A percentile compares a stretch with the other conserved stretches of the same genome.
phyloP scores from a whole-genome alignment of 1,284 basidiomycete genomes.

The Mycosarcoma maydis region DNA sequence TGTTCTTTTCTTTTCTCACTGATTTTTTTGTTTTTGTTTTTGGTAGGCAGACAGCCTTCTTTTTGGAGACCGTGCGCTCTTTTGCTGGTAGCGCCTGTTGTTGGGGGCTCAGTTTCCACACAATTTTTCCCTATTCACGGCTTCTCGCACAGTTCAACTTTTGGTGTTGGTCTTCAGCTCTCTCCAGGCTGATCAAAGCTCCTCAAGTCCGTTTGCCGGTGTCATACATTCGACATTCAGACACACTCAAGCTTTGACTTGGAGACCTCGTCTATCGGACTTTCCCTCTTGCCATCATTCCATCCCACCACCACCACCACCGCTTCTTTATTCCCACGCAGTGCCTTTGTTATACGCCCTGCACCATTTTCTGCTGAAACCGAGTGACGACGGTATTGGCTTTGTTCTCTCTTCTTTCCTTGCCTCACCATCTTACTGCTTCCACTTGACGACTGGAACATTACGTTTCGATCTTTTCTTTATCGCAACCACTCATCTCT shows the following conservation, averaged over 20 bases:
- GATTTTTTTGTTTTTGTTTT: too few relatives aligned
- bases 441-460: conserved; percentile 36
- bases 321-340: not conserved
- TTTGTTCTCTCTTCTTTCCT: conserved; percentile 1
- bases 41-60: too few relatives aligned
- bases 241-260: too few relatives aligned
- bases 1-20: too few relatives aligned
- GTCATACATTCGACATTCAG: not conserved
- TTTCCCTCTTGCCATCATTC: conserved; percentile 19
- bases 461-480: conserved; percentile 18
- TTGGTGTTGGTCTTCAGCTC: conserved; percentile 7
- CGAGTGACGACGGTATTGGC: conserved; percentile 48
- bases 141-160: not conserved
- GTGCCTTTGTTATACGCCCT: conserved; percentile 12
- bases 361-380: conserved; percentile 14
- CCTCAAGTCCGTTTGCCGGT: not conserved
- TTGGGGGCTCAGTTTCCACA: too few relatives aligned
- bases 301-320: conserved; percentile 19
- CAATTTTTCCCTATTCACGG: too few relatives aligned
- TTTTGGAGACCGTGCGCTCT: too few relatives aligned
- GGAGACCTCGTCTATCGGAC: not conserved
- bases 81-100: too few relatives aligned
- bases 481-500: too few relatives aligned
- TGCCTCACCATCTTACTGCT: conserved; percentile 11
- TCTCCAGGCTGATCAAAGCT: conserved; percentile 6